A percentile compares a stretch with the other conserved stretches of the same genome.
phyloP scores from a whole-genome alignment of 495 filamentous ascomycete genomes.

The Talaromyces wortmannii region DNA sequence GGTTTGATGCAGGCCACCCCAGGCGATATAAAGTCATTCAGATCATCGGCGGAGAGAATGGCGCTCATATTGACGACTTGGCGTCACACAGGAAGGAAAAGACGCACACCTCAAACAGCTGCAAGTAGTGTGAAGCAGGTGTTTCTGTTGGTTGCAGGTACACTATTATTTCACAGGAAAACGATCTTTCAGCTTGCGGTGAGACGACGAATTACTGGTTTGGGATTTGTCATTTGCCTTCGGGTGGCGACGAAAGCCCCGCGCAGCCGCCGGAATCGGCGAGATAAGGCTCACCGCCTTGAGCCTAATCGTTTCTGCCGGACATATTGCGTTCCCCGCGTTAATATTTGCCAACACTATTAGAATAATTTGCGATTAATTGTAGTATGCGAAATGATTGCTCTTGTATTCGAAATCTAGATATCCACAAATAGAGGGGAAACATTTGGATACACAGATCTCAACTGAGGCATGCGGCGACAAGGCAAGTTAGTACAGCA shows the following conservation, averaged over 20 bases:
- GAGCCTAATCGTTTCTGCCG: conserved; percentile 47
- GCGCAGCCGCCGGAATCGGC: conserved; percentile 1
- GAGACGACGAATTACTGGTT: conserved; percentile 50
- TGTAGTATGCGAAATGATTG: too few relatives aligned
- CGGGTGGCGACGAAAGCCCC: background rate
- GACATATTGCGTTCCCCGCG: conserved; percentile 17
- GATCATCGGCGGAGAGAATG: conserved; percentile 90
- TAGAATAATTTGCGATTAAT: too few relatives aligned
- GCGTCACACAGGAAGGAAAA: conserved; percentile 46
- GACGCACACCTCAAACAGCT: background rate
- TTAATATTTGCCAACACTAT: too few relatives aligned
- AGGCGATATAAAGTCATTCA: conserved; percentile 98
- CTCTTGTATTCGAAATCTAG: too few relatives aligned
- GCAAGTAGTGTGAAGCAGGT: background rate
- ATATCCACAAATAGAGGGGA: too few relatives aligned
- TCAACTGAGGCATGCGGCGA: too few relatives aligned
- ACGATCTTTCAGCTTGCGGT: too few relatives aligned
- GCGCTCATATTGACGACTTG: conserved; percentile 65
- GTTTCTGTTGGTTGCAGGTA: too few relatives aligned
- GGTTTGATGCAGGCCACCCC: conserved; percentile 98
- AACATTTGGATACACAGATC: too few relatives aligned
- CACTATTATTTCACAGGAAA: too few relatives aligned
- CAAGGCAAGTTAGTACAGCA: too few relatives aligned
- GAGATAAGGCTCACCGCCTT: conserved; percentile 32
- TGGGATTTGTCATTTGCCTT: conserved; percentile 1